Percentiles rank a stretch among this genome's conserved stretches.
These are phyloP conservation scores for Pseudogymnoascus sp. DNA, from an alignment of 2,329 filamentous ascomycete genomes.

Conservation along the genomic window DNA sequence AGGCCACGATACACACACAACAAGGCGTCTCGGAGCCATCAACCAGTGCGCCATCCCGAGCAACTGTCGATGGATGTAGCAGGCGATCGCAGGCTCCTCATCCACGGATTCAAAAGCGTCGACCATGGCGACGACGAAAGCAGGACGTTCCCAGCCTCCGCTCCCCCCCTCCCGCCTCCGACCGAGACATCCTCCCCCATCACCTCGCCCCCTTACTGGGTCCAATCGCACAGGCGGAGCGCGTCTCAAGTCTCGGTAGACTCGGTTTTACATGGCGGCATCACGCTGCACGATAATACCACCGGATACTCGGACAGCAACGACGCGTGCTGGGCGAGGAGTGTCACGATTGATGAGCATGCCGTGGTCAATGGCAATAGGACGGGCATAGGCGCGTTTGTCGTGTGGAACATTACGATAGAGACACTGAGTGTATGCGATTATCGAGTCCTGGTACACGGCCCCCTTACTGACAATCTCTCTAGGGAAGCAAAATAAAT, in stretches of 20 bases:
- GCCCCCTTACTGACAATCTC: slow-evolving; percentile 10
- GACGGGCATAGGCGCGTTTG: slow-evolving; percentile 63
- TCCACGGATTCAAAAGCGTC: slow-evolving; percentile 7
- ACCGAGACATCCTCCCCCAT: slow-evolving; percentile 19
- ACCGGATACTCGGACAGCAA: slow-evolving; percentile 40
- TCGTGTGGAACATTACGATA: slow-evolving; percentile 87
- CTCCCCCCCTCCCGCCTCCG: neutral
- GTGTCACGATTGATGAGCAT: slow-evolving; percentile 49
- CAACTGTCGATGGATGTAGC: neutral
- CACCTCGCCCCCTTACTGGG: slow-evolving; percentile 35
- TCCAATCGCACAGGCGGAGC: slow-evolving; percentile 24
- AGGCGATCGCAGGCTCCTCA: neutral
- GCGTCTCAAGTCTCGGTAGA: slow-evolving; percentile 39
- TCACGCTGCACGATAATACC: slow-evolving; percentile 52
- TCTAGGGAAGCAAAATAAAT: slow-evolving; percentile 50
- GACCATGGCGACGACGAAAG: slow-evolving; percentile 10
- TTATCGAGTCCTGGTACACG: slow-evolving; percentile 11
- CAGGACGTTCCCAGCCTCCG: slow-evolving; percentile 12
- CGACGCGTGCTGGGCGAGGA: slow-evolving; percentile 55
- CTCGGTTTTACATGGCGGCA: slow-evolving; percentile 42
- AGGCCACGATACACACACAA: neutral
- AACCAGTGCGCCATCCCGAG: neutral
- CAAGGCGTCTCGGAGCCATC: neutral
- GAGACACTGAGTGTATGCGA: slow-evolving; percentile 69
- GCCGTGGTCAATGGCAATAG: slow-evolving; percentile 37